Percentiles rank a stretch among this genome's conserved stretches.
These are phyloP conservation scores for Aspergillus proliferans DNA, from an alignment of 2,329 filamentous ascomycete species.

Conservation along the genomic window DNA sequence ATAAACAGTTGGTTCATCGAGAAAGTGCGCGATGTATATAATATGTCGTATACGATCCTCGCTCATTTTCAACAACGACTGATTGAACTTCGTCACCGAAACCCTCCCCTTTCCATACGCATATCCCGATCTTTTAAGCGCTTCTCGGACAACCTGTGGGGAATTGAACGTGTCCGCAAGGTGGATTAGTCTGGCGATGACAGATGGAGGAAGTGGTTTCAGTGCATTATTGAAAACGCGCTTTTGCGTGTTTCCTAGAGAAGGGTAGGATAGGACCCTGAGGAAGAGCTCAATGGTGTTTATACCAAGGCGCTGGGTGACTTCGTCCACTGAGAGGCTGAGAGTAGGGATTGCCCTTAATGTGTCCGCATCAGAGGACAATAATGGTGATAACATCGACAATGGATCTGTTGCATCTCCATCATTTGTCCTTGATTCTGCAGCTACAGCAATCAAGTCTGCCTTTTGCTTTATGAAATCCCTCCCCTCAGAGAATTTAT, in stretches of 20 bases:
- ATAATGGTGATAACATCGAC: not conserved
- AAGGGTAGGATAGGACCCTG: conserved; percentile 23
- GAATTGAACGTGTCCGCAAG: conserved; percentile 32
- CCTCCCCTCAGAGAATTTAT: conserved; percentile 38
- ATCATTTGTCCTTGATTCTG: not conserved
- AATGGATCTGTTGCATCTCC: not conserved
- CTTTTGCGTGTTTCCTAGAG: conserved; percentile 15
- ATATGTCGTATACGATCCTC: conserved; percentile 36
- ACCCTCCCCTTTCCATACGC: conserved; percentile 24
- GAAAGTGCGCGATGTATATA: conserved; percentile 30
- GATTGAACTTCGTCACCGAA: conserved; percentile 18
- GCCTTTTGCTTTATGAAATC: conserved; percentile 24
- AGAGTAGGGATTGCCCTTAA: conserved; percentile 20
- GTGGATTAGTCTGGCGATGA: conserved; percentile 27
- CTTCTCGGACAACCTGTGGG: conserved; percentile 15
- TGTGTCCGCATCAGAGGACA: not conserved
- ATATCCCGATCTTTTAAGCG: conserved; percentile 21
- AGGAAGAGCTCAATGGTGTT: conserved; percentile 31
- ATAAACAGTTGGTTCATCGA: conserved; percentile 22
- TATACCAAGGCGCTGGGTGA: conserved; percentile 21
- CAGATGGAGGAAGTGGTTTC: conserved; percentile 21
- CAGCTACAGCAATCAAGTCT: conserved; percentile 1
- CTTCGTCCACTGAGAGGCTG: conserved; percentile 18
- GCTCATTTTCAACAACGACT: conserved; percentile 23
- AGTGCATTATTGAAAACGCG: conserved; percentile 19